A percentile compares a stretch with the other conserved stretches of the same genome.
Evolutionary conservation across 1,284 basidiomycete species (phyloP).

Genomic region (Leccinum subspadiceum): DNA sequence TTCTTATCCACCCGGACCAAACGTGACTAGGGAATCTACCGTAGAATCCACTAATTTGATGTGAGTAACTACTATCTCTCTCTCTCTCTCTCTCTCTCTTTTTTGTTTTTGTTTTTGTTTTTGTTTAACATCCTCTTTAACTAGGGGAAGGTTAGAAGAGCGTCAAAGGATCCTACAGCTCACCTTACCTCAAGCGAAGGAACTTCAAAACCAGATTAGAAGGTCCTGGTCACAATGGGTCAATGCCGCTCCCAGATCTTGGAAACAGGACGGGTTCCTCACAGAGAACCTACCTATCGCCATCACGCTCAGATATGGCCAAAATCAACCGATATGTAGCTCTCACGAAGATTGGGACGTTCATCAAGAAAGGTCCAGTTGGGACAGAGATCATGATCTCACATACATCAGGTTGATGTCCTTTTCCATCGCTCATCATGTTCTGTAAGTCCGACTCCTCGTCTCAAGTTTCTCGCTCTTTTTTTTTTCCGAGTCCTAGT

Average conservation of each 20-base stretch:
- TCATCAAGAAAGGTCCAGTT: not conserved
- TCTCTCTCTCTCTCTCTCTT: too few relatives aligned
- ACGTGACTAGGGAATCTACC: not conserved
- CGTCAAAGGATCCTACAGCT: not conserved
- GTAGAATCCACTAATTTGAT: not conserved
- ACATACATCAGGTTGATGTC: not conserved
- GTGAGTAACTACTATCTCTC: not conserved
- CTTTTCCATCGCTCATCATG: slow-evolving; percentile 3
- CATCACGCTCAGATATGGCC: slow-evolving; percentile 4
- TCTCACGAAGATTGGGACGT: not conserved
- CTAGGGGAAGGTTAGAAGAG: not conserved
- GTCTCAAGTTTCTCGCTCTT: too few relatives aligned
- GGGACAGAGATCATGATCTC: slow-evolving; percentile 3
- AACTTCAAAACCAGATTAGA: not conserved
- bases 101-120: too few relatives aligned
- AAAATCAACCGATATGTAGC: slow-evolving; percentile 6
- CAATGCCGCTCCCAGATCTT: not conserved
- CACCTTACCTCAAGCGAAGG: not conserved
- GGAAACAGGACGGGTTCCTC: slow-evolving; percentile 7
- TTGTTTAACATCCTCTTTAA: too few relatives aligned
- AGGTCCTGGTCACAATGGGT: not conserved
- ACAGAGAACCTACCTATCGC: slow-evolving; percentile 1
- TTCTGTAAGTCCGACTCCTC: not conserved
- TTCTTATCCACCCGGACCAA: not conserved
- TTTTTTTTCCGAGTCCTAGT: too few relatives aligned